Evolutionary conservation across 164 flowering plant species (phyloP).

Genomic region (Sextonia rubra): DNA sequence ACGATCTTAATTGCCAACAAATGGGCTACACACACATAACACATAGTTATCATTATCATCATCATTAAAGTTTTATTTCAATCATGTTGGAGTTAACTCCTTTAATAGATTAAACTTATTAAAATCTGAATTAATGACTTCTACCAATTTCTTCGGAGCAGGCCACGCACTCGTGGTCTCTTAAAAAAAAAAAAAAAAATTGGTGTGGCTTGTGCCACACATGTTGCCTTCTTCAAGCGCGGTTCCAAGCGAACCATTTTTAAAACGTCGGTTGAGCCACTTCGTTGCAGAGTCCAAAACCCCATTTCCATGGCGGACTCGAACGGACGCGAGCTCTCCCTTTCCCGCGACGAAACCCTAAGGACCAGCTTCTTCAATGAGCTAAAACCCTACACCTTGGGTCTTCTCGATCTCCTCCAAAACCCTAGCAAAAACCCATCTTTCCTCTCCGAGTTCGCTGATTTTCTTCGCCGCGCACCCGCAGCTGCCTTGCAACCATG

Average conservation of each 20-base stretch:
- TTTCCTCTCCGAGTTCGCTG: constrained; percentile 33
- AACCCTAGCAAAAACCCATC: constrained; percentile 37
- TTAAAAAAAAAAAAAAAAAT: too few species aligned
- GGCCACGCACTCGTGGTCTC: too few species aligned
- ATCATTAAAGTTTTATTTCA: too few species aligned
- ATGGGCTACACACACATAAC: too few species aligned
- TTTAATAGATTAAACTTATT: too few species aligned
- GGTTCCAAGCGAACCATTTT: background rate
- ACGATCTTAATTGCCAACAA: too few species aligned
- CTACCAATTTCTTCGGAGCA: too few species aligned
- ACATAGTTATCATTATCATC: too few species aligned
- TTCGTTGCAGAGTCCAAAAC: background rate
- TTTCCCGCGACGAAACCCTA: constrained; percentile 10
- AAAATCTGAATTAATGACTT: too few species aligned
- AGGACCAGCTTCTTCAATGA: constrained; percentile 31
- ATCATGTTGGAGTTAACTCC: too few species aligned
- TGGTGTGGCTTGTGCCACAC: too few species aligned
- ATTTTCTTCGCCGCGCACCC: constrained; percentile 38
- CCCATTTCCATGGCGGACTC: background rate
- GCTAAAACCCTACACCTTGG: constrained; percentile 48
- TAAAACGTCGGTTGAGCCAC: too few species aligned
- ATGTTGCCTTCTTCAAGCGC: background rate
- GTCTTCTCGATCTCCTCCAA: constrained; percentile 47
- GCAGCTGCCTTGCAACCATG: constrained; percentile 50
- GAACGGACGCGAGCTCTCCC: background rate